Evolutionary conservation across 805 yeast genomes (phyloP).

Genomic region (Clavispora phyllophila): DNA sequence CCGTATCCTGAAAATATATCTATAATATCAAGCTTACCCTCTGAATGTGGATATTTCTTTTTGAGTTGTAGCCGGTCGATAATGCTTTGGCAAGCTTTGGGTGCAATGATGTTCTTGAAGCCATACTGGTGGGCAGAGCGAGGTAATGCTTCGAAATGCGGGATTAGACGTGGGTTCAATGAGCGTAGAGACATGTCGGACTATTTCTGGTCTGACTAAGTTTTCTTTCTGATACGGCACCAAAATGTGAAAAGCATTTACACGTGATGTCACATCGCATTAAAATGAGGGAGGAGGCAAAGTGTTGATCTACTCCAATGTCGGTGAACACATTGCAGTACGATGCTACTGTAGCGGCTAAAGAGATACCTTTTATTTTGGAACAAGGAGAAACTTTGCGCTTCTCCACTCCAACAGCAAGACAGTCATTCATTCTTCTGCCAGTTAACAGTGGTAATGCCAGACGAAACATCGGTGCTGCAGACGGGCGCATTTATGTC

Average conservation of each 20-base stretch:
- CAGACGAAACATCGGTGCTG: no score
- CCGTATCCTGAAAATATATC: conserved; percentile 61
- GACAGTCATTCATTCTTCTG: conserved; percentile 27
- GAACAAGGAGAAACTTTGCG: conserved; percentile 13
- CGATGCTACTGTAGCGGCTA: neutral
- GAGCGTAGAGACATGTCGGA: conserved; percentile 16
- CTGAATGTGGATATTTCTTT: conserved; percentile 27
- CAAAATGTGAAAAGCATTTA: neutral
- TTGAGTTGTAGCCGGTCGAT: conserved; percentile 45
- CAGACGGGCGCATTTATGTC: conserved; percentile 37
- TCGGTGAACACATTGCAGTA: conserved; percentile 9
- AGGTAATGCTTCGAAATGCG: conserved; percentile 17
- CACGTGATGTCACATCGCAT: neutral
- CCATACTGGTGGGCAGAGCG: conserved; percentile 22
- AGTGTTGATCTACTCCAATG: conserved; percentile 4
- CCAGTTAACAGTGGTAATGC: no score
- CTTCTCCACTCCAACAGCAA: conserved; percentile 12
- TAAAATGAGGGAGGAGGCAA: neutral
- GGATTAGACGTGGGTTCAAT: conserved; percentile 23
- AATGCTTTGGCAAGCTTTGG: conserved; percentile 29
- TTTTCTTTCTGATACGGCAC: neutral
- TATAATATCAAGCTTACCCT: conserved; percentile 42
- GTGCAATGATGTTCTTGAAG: conserved; percentile 18
- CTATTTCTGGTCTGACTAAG: neutral
- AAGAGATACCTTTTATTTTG: conserved; percentile 14